These are phyloP conservation scores for Entophlyctis luteolus DNA, from an alignment of 192 early-diverging fungal genomes.

Conservation along the genomic window DNA sequence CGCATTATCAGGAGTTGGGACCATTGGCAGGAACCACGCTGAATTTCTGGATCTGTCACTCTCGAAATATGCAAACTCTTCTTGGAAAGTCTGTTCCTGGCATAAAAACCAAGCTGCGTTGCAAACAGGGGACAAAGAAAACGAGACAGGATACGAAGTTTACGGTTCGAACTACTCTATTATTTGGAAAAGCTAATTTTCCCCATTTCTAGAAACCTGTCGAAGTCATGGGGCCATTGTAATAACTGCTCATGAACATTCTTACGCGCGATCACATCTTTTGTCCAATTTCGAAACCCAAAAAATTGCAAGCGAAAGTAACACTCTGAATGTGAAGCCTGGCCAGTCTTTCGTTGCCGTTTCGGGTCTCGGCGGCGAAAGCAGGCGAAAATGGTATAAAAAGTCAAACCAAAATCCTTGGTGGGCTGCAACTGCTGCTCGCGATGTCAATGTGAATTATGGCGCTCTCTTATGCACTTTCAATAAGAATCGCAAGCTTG, in stretches of 20 bases:
- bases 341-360: slow-evolving; percentile 35
- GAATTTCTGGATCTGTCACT: slow-evolving; percentile 21
- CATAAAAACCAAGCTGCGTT: slow-evolving; percentile 43
- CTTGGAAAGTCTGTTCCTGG: slow-evolving; percentile 41
- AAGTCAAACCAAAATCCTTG: slow-evolving; percentile 26
- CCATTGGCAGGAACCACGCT: slow-evolving; percentile 31
- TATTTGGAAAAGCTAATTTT: background rate
- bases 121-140: slow-evolving; percentile 35
- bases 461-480: slow-evolving; percentile 39
- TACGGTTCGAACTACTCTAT: slow-evolving; percentile 12
- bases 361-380: slow-evolving; percentile 42
- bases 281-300: slow-evolving; percentile 30
- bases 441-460: slow-evolving; percentile 34
- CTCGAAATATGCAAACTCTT: slow-evolving; percentile 11
- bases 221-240: slow-evolving; percentile 36
- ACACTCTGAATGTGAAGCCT: slow-evolving; percentile 19
- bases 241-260: slow-evolving; percentile 38
- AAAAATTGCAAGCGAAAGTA: slow-evolving; percentile 9
- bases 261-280: slow-evolving; percentile 33
- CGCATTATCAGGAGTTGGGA: slow-evolving; percentile 35
- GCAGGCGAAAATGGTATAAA: slow-evolving; percentile 29
- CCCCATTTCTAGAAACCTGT: slow-evolving; percentile 19
- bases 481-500: slow-evolving; percentile 12
- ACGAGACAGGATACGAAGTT: slow-evolving; percentile 39
- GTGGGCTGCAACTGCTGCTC: slow-evolving; percentile 36